Base-by-base conservation (phyloP, 73 alveolate genomes). In the Symbiodinium natans region DNA sequence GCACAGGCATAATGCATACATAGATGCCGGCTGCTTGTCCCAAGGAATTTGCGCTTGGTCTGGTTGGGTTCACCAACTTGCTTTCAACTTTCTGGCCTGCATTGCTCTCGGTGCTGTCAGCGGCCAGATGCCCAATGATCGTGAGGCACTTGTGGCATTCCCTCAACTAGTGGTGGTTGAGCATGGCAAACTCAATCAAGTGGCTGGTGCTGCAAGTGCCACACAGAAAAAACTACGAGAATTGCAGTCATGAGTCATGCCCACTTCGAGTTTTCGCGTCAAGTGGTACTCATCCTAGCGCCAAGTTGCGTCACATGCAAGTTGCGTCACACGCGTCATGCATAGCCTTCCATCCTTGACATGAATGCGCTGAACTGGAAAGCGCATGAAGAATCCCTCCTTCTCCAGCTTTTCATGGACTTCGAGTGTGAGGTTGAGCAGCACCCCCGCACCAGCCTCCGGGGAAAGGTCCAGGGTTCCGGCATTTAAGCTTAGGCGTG, bases 241-340 rank as follows among this genome's bases (percentile, higher is more conserved):
- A 6, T 11, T 77, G 46, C 52, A 77, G 46, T 27, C 41, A 34
- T 33, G 46, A 17, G 85, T 34, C 95, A 88, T 10, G 46, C 95
- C 95, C 71, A 88, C 95, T 38, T 88, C 95, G 31, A 88, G 86
- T 36, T 88, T 88, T 13, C 95, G 95, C 71, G 36, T 82, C 95
- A 88, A n/a, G 48, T 88, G 84, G 19, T 38, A 39, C 43, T 43
- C 86, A 36, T 88, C 95, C 95, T 88, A n/a, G n/a, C n/a, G n/a
- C n/a, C n/a, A n/a, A n/a, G 92, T 2, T 8, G 63, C 8, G 63
- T 48, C 23, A 48, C 23, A 17, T 48, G 63, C 23, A 17, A 17
- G 63, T 10, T 48, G 23, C 63, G 63, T 8, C 8, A 17, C 63
- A 48, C 63, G 17, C 23, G 63, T 48, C 17, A n/a, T n/a, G n/a